Conservation (phyloP, 164 flowering plant species). For the Hamamelis virginiana region DNA sequence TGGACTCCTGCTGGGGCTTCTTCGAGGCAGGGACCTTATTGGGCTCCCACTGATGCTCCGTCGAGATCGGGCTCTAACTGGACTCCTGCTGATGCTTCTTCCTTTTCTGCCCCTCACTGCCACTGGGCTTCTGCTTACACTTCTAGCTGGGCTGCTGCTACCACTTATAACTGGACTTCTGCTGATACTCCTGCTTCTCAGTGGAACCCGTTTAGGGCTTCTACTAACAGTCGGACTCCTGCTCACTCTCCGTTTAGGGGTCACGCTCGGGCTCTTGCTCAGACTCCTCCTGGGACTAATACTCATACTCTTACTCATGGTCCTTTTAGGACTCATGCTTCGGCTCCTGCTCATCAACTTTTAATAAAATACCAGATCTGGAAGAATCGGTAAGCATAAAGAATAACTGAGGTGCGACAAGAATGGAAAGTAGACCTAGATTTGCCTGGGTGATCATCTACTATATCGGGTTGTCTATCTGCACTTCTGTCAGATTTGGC, state of each 20-base stretch:
- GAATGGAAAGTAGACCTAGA: conserved; percentile 68
- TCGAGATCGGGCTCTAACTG: conserved; percentile 23
- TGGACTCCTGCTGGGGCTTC: conserved; percentile 46
- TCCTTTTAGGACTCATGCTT: conserved; percentile 73
- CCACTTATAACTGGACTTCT: conserved; percentile 53
- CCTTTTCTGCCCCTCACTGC: conserved; percentile 33
- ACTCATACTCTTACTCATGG: conserved; percentile 79
- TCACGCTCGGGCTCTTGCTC: conserved; percentile 60
- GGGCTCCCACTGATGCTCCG: conserved; percentile 51
- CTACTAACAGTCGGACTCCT: conserved; percentile 50
- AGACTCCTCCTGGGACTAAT: conserved; percentile 64
- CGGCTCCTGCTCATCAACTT: conserved; percentile 76
- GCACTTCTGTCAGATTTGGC: conserved; percentile 45
- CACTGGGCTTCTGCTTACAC: conserved; percentile 50
- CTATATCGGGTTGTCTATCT: conserved; percentile 71
- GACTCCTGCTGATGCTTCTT: conserved; percentile 50
- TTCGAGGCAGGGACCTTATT: conserved; percentile 24
- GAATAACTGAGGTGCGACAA: conserved; percentile 38
- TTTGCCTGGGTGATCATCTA: conserved; percentile 73
- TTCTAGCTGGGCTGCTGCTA: conserved; percentile 47
- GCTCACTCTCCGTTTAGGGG: conserved; percentile 46
- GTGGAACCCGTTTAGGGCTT: conserved; percentile 33
- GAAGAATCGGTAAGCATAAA: conserved; percentile 47
- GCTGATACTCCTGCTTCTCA: conserved; percentile 42
- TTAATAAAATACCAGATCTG: conserved; percentile 42